Conservation (phyloP, 2,329 filamentous ascomycete species). For the Alternaria triticina region DNA sequence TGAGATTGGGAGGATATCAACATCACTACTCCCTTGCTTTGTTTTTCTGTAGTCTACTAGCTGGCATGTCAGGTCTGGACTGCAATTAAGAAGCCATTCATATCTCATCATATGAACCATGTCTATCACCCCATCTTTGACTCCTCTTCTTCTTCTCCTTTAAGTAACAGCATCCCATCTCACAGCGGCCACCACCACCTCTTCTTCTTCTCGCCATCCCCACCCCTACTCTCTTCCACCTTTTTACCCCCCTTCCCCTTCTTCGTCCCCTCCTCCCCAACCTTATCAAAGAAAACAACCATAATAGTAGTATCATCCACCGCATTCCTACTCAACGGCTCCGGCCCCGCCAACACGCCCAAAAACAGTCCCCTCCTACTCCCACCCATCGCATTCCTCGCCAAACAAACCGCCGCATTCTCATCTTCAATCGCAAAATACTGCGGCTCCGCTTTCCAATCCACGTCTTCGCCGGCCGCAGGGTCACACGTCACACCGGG, state of each 20-base stretch:
- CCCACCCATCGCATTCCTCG: constrained; percentile 61
- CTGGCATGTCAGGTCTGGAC: neutral
- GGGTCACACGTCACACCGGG: constrained; percentile 44
- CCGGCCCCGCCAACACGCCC: constrained; percentile 45
- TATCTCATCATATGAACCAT: neutral
- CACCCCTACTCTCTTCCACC: constrained; percentile 20
- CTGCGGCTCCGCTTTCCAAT: constrained; percentile 51
- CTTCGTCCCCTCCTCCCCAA: constrained; percentile 3
- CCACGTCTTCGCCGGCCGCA: constrained; percentile 44
- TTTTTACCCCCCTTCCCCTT: neutral
- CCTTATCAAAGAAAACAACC: constrained; percentile 60
- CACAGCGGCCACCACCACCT: neutral
- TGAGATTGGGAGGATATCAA: neutral
- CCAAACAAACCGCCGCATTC: constrained; percentile 60
- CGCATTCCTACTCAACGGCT: constrained; percentile 47
- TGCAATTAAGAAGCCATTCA: neutral
- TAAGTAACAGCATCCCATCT: too few relatives aligned
- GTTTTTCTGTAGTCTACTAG: neutral
- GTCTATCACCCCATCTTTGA: too few relatives aligned
- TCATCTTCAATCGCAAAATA: constrained; percentile 59
- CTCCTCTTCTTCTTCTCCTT: too few relatives aligned
- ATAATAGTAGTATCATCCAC: constrained; percentile 61
- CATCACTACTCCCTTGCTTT: constrained; percentile 1
- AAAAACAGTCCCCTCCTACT: constrained; percentile 50
- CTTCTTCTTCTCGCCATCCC: constrained; percentile 14